Conservation (phyloP, 169 alveolate genomes). For the Plasmodium ovale region DNA sequence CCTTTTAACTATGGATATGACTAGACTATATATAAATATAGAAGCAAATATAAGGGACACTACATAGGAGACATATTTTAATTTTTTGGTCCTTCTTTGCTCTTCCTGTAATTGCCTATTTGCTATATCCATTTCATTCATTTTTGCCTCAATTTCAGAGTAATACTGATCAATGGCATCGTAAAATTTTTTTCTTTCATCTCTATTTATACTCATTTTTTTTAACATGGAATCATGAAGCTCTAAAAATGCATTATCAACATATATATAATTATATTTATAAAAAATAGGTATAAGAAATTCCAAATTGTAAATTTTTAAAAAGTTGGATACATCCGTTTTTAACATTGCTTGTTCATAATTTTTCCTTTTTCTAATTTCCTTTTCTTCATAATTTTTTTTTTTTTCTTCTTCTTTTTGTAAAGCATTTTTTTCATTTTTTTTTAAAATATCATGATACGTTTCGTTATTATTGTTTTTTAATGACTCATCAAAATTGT, state of each 20-base stretch:
- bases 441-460: constrained; percentile 67
- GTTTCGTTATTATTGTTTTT: constrained; percentile 74
- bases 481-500: constrained; percentile 49
- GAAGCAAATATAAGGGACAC: constrained; percentile 54
- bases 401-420: constrained; percentile 63
- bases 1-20: constrained; percentile 28
- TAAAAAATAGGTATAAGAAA: constrained; percentile 41
- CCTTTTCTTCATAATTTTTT: constrained; percentile 64
- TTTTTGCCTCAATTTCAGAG: constrained; percentile 22
- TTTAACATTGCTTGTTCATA: constrained; percentile 61
- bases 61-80: constrained; percentile 50
- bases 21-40: constrained; percentile 61
- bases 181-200: constrained; percentile 26
- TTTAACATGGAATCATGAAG: constrained; percentile 34
- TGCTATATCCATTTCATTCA: constrained; percentile 23
- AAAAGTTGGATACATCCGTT: constrained; percentile 75
- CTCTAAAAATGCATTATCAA: constrained; percentile 51
- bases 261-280: constrained; percentile 61
- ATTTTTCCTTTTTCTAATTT: constrained; percentile 59
- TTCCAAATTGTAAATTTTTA: constrained; percentile 42
- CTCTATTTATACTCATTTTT: constrained; percentile 62
- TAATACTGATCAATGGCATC: constrained; percentile 34
- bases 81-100: constrained; percentile 39
- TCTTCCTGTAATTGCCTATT: constrained; percentile 45
- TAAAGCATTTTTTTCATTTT: constrained; percentile 50